Evolutionary conservation across 2,329 filamentous ascomycete species (phyloP).

Genomic region (Ambrosiella xylebori): DNA sequence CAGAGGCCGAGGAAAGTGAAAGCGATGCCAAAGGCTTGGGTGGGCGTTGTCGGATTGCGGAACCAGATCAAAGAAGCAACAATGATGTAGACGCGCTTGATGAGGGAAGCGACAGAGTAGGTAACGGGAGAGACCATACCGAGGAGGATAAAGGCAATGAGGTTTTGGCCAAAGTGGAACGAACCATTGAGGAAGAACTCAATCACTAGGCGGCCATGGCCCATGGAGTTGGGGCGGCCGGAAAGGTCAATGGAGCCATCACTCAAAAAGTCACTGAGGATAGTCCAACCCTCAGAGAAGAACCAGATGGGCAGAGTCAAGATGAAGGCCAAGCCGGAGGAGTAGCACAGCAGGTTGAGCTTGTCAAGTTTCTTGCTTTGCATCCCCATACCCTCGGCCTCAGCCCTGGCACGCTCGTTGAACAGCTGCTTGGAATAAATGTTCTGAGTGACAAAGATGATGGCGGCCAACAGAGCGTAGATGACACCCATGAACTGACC

Average conservation of each 20-base stretch:
- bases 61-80: constrained; percentile 94
- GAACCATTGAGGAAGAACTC: constrained; percentile 95
- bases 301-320: constrained; percentile 86
- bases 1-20: constrained; percentile 88
- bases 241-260: constrained; percentile 58
- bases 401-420: constrained; percentile 77
- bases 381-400: constrained; percentile 47
- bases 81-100: constrained; percentile 96
- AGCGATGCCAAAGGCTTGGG: constrained; percentile 71
- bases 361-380: constrained; percentile 78
- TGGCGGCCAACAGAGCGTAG: constrained; percentile 73
- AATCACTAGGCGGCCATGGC: constrained; percentile 54
- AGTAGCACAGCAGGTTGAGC: constrained; percentile 90
- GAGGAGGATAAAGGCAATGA: constrained; percentile 80
- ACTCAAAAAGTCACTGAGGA: constrained; percentile 61
- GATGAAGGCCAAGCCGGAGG: constrained; percentile 80
- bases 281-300: constrained; percentile 65
- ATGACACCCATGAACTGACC: constrained; percentile 82
- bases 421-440: constrained; percentile 97
- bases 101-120: constrained; percentile 86
- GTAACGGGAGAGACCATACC: constrained; percentile 92
- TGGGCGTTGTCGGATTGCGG: constrained; percentile 63
- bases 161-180: constrained; percentile 93
- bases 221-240: constrained; percentile 47
- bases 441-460: constrained; percentile 95